These are phyloP conservation scores for Pseudogymnoascus sp. DNA, from an alignment of 2,329 filamentous ascomycete species.

Conservation along the genomic window DNA sequence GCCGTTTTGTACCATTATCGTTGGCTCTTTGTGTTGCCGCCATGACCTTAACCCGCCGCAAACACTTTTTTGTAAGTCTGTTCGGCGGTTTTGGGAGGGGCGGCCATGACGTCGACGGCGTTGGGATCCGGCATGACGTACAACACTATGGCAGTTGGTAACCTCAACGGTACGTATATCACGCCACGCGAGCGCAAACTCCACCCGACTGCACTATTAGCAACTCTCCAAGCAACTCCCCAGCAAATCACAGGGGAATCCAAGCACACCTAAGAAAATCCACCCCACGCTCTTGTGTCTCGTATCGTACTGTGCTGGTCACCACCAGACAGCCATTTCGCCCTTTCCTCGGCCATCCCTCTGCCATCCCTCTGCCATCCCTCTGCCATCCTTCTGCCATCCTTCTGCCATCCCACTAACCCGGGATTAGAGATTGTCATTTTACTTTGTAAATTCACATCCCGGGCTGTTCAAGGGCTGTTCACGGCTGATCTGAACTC, in stretches of 20 bases:
- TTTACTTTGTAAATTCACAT: background rate
- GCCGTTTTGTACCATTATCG: background rate
- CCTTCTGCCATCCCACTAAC: background rate
- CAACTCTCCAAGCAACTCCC: background rate
- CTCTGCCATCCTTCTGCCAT: too few species aligned
- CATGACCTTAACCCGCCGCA: background rate
- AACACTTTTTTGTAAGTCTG: background rate
- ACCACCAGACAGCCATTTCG: background rate
- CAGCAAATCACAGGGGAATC: background rate
- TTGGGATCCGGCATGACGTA: constrained; percentile 1
- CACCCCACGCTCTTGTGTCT: constrained; percentile 1
- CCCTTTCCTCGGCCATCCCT: too few species aligned
- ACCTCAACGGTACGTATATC: background rate
- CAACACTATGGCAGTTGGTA: background rate
- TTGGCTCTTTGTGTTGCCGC: background rate
- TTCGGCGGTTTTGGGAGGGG: background rate
- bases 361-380: too few species aligned
- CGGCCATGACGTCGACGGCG: background rate
- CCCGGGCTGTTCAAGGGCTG: background rate
- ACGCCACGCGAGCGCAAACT: background rate
- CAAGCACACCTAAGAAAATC: background rate
- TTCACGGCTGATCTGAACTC: background rate
- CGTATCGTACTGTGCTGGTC: background rate
- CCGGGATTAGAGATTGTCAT: constrained; percentile 1
- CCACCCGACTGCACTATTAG: background rate